Conservation (phyloP, 2,329 filamentous ascomycete genomes). For the Pyrenochaeta sp. region DNA sequence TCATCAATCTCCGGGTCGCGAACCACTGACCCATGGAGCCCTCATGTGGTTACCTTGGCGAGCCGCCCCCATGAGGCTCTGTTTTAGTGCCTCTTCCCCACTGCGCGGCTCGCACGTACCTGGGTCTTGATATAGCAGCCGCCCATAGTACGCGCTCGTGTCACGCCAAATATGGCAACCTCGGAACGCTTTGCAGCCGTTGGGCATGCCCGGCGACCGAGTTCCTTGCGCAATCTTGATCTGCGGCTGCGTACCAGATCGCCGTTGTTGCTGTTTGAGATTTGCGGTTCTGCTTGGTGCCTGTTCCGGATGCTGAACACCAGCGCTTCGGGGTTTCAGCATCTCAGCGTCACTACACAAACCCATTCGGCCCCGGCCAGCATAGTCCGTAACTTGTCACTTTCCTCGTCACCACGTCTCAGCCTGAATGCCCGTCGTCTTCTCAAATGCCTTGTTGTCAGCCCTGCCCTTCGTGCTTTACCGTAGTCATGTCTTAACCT, state of each 20-base stretch:
- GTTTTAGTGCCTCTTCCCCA: conserved; percentile 23
- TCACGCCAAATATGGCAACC: conserved; percentile 31
- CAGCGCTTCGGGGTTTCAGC: conserved; percentile 32
- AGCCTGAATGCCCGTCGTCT: neutral
- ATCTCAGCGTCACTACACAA: conserved; percentile 15
- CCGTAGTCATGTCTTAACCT: no score
- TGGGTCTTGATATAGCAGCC: conserved; percentile 32
- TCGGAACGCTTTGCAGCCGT: conserved; percentile 19
- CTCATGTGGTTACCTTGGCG: conserved; percentile 5
- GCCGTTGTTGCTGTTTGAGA: conserved; percentile 16
- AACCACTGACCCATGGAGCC: neutral
- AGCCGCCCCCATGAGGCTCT: conserved; percentile 44
- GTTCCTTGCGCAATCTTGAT: conserved; percentile 22
- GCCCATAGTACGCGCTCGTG: conserved; percentile 39
- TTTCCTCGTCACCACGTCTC: neutral
- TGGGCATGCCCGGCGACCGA: conserved; percentile 21
- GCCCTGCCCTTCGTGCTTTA: neutral
- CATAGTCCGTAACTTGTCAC: neutral
- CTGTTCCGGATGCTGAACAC: conserved; percentile 12
- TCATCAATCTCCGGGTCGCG: neutral
- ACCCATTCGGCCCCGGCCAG: conserved; percentile 6
- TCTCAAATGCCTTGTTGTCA: neutral
- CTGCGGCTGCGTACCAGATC: conserved; percentile 10
- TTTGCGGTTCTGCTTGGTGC: conserved; percentile 18
- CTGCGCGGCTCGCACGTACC: conserved; percentile 32